Evolutionary conservation across 148 eudicot species (phyloP).

Genomic region (Camellia japonica): DNA sequence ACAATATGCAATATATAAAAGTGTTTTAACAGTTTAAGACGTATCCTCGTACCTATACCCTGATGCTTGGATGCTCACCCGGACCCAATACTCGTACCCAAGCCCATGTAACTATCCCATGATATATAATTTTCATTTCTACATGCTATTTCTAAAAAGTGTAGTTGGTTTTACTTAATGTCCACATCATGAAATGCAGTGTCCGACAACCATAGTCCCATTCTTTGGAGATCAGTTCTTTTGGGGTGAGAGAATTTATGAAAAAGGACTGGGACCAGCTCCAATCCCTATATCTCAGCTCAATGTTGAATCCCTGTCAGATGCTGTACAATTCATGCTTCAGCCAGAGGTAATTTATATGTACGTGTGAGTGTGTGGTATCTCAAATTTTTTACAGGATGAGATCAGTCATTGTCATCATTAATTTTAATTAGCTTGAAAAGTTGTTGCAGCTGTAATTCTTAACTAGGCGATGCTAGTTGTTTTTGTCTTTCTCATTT

Average conservation of each 20-base stretch:
- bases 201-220: conserved; percentile 91
- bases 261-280: conserved; percentile 85
- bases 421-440: not conserved
- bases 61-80: no score
- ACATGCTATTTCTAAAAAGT: not conserved
- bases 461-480: not conserved
- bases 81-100: no score
- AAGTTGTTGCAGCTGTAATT: not conserved
- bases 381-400: not conserved
- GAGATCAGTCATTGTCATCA: not conserved
- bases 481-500: not conserved
- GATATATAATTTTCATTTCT: not conserved
- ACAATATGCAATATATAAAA: no score
- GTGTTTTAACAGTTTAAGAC: no score
- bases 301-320: conserved; percentile 62
- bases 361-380: not conserved
- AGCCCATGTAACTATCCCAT: no score
- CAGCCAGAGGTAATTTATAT: conserved; percentile 65
- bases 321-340: conserved; percentile 79
- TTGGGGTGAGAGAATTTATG: conserved; percentile 81
- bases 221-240: conserved; percentile 96
- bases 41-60: no score
- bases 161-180: not conserved
- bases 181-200: conserved; percentile 44
- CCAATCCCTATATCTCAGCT: conserved; percentile 79